Percentiles rank a stretch among this genome's conserved stretches.
Evolutionary conservation across 768 basidiomycete genomes (phyloP).

Genomic region (Rhodotorula paludigena): DNA sequence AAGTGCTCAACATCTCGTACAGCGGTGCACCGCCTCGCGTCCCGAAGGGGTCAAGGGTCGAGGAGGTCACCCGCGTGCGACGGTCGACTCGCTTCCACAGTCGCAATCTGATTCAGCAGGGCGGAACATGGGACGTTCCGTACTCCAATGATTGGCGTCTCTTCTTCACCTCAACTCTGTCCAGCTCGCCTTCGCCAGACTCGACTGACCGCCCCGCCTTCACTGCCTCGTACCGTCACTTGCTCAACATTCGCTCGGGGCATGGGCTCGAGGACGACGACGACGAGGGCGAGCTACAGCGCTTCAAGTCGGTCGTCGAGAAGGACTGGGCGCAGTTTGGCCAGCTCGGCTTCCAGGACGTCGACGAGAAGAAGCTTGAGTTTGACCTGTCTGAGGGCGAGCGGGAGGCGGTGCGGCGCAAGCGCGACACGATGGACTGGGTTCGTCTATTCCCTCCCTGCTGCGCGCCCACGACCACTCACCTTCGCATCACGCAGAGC

Average conservation of each 20-base stretch:
- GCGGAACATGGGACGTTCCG: constrained; percentile 55
- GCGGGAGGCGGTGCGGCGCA: constrained; percentile 55
- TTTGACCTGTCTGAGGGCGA: constrained; percentile 92
- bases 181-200: background rate
- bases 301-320: constrained; percentile 34
- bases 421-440: constrained; percentile 41
- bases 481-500: background rate
- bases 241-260: constrained; percentile 42
- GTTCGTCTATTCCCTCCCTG: background rate
- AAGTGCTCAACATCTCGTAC: constrained; percentile 54
- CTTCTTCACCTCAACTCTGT: constrained; percentile 12
- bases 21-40: constrained; percentile 54
- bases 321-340: constrained; percentile 75
- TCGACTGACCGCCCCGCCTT: constrained; percentile 15
- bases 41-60: constrained; percentile 67
- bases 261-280: constrained; percentile 26
- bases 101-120: constrained; percentile 68
- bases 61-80: constrained; percentile 70
- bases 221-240: constrained; percentile 39
- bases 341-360: constrained; percentile 55
- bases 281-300: constrained; percentile 36
- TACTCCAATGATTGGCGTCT: constrained; percentile 41
- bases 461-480: background rate
- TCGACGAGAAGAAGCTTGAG: constrained; percentile 66
- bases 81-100: constrained; percentile 83